Conservation (phyloP, 441 rosid genomes). For the Arabidopsis lyrata region DNA sequence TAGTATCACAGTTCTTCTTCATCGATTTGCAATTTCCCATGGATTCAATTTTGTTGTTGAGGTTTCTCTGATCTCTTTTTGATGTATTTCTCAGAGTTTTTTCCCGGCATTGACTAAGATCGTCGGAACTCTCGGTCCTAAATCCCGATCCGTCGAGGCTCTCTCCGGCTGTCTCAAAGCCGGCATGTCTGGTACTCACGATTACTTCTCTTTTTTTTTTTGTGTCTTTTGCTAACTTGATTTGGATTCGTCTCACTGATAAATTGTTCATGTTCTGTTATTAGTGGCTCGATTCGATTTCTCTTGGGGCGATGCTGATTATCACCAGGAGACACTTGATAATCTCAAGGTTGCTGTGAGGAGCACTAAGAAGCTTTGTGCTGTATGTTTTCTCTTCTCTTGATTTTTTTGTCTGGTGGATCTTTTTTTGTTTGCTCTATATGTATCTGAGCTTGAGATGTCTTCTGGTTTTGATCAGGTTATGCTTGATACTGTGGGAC, state of each 20-base stretch:
- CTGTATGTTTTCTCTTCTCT: conserved; percentile 56
- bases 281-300: conserved; percentile 94
- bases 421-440: conserved; percentile 21
- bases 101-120: conserved; percentile 98
- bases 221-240: not conserved
- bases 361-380: conserved; percentile 92
- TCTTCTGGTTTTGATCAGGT: conserved; percentile 56
- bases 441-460: not conserved
- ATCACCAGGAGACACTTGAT: conserved; percentile 89
- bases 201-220: not conserved
- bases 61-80: conserved; percentile 6
- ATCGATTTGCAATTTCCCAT: conserved; percentile 27
- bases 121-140: conserved; percentile 95
- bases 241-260: conserved; percentile 11
- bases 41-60: not conserved
- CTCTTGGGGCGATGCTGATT: conserved; percentile 83
- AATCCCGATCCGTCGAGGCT: conserved; percentile 83
- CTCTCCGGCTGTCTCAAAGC: conserved; percentile 89
- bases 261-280: not conserved
- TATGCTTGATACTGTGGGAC: conserved; percentile 94
- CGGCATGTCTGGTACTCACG: conserved; percentile 85
- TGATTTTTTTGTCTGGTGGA: conserved; percentile 4
- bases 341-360: conserved; percentile 84
- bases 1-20: conserved; percentile 58
- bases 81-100: conserved; percentile 64